These are phyloP conservation scores for Pythium diclinum DNA, from an alignment of 352 stramenopile species.

Conservation along the genomic window DNA sequence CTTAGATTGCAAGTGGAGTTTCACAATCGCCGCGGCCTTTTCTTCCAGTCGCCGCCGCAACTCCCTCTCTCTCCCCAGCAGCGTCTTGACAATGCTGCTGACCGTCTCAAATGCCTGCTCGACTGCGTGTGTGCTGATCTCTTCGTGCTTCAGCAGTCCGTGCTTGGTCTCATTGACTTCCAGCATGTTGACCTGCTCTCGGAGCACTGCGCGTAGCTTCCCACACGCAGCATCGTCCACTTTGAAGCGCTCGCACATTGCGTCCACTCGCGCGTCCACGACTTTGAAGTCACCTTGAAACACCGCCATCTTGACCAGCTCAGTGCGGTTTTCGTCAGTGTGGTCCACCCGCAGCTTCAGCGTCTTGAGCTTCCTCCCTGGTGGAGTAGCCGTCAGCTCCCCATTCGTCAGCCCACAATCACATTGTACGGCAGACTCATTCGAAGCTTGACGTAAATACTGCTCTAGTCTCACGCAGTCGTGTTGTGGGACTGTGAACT, in stretches of 20 bases:
- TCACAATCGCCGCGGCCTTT: conserved; percentile 17
- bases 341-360: conserved; percentile 6
- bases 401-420: background rate
- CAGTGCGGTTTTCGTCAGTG: background rate
- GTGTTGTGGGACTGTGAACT: conserved; percentile 19
- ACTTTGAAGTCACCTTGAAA: conserved; percentile 15
- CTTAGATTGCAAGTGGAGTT: background rate
- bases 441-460: conserved; percentile 1
- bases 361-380: conserved; percentile 10
- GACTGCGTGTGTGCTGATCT: background rate
- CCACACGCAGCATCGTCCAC: conserved; percentile 1
- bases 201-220: conserved; percentile 14
- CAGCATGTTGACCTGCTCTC: conserved; percentile 10
- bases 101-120: conserved; percentile 7
- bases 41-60: conserved; percentile 13
- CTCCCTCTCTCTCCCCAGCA: background rate
- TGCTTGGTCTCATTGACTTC: conserved; percentile 18
- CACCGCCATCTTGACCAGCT: conserved; percentile 18
- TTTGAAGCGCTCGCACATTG: conserved; percentile 15
- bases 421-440: background rate
- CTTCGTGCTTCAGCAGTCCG: background rate
- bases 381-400: background rate
- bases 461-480: conserved; percentile 20
- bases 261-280: conserved; percentile 15
- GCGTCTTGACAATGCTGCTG: conserved; percentile 8